These are phyloP conservation scores for Cyanidiococcus yangmingshanensis DNA, from an alignment of 23 red algal species.

Conservation along the genomic window DNA sequence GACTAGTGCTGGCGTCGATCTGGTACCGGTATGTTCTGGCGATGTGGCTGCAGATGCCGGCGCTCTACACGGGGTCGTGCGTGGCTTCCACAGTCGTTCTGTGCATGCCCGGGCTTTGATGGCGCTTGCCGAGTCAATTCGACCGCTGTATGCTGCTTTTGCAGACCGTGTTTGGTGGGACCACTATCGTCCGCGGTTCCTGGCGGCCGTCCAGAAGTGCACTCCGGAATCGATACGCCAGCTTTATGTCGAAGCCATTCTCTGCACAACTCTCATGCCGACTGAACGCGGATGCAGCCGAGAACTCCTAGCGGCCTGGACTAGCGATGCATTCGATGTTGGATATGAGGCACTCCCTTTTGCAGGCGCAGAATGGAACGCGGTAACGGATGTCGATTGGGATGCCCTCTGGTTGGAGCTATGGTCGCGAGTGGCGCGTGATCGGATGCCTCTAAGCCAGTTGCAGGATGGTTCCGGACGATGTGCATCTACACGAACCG, in stretches of 20 bases:
- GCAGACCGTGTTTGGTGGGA: background rate
- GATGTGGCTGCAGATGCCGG: background rate
- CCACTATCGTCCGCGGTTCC: background rate
- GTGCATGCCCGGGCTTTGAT: background rate
- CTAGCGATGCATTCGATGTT: background rate
- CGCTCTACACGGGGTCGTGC: background rate
- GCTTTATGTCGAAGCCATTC: slow-evolving; percentile 2
- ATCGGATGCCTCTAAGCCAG: background rate
- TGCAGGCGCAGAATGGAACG: background rate
- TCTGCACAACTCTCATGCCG: background rate
- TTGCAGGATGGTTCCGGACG: background rate
- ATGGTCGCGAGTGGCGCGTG: background rate
- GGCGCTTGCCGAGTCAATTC: background rate
- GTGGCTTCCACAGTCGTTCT: background rate
- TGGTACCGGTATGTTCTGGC: background rate
- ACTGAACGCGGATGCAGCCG: background rate
- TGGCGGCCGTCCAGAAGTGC: background rate
- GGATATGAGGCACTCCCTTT: background rate
- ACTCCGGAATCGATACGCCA: background rate
- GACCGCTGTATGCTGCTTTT: background rate
- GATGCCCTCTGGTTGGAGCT: slow-evolving; percentile 13
- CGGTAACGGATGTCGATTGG: background rate
- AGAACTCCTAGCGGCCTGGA: background rate
- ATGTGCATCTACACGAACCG: background rate
- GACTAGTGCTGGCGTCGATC: background rate